A percentile compares a stretch with the other conserved stretches of the same genome.
These are phyloP conservation scores for Epichloe gansuensis DNA, from an alignment of 2,329 filamentous ascomycete species.

Conservation along the genomic window DNA sequence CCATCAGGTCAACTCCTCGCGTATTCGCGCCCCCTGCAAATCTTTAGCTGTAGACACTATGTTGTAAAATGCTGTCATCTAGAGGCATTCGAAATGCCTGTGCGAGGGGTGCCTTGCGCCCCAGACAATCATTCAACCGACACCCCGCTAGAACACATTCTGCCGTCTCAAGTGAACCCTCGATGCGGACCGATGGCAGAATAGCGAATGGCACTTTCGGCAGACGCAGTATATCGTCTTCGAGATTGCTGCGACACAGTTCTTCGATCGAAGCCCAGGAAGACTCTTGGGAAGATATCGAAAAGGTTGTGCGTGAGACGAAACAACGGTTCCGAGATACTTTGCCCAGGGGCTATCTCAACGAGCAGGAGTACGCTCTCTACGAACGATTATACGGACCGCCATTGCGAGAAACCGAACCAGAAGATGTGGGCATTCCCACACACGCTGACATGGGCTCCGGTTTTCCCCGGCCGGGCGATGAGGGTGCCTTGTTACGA, in stretches of 20 bases:
- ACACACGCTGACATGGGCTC: slow-evolving; percentile 24
- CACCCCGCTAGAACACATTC: not conserved
- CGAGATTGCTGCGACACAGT: slow-evolving; percentile 14
- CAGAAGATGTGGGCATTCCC: slow-evolving; percentile 45
- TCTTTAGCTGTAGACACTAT: slow-evolving; percentile 9
- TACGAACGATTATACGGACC: slow-evolving; percentile 75
- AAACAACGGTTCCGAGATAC: slow-evolving; percentile 65
- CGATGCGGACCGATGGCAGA: not conserved
- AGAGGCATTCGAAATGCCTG: slow-evolving; percentile 22
- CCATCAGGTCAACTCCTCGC: not conserved
- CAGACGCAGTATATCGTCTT: slow-evolving; percentile 17
- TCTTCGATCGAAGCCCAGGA: not conserved
- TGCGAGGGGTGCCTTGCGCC: slow-evolving; percentile 14
- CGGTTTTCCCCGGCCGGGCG: slow-evolving; percentile 8
- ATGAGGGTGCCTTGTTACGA: slow-evolving; percentile 36
- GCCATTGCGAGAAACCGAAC: slow-evolving; percentile 48
- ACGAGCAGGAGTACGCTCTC: slow-evolving; percentile 54
- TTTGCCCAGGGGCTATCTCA: slow-evolving; percentile 59
- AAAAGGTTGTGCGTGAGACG: slow-evolving; percentile 55
- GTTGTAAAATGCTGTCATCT: slow-evolving; percentile 20
- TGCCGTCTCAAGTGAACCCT: not conserved
- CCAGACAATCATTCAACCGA: slow-evolving; percentile 5
- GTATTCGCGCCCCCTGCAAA: slow-evolving; percentile 3
- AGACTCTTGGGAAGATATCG: slow-evolving; percentile 28
- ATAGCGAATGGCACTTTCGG: not conserved